phyloP scores from a whole-genome alignment of 140 eudicot genomes.

The Anethum foeniculum region DNA sequence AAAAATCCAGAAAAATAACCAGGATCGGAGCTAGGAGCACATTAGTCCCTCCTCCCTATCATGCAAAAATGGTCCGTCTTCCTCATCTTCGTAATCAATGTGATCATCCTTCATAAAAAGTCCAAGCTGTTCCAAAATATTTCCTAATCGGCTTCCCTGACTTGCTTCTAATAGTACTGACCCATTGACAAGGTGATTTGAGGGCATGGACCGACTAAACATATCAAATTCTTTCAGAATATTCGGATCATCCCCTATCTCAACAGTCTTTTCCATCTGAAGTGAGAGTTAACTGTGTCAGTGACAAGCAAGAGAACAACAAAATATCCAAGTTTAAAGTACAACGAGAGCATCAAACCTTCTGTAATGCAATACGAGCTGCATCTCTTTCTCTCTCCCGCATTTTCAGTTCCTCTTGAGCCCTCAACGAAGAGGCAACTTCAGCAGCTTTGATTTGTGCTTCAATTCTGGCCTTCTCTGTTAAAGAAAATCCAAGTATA shows the following conservation, averaged over 20 bases:
- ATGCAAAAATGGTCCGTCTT: constrained; percentile 13
- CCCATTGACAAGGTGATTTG: neutral
- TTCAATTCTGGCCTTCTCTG: constrained; percentile 63
- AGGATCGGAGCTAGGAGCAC: neutral
- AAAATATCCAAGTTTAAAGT: neutral
- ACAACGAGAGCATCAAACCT: constrained; percentile 26
- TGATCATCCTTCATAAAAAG: constrained; percentile 38
- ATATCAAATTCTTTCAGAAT: constrained; percentile 31
- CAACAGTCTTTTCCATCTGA: constrained; percentile 44
- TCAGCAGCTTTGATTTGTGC: constrained; percentile 65
- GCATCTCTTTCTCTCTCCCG: constrained; percentile 56
- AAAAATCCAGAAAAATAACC: neutral
- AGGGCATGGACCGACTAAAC: constrained; percentile 1
- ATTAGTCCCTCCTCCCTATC: constrained; percentile 37
- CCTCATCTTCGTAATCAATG: constrained; percentile 19
- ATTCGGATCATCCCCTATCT: constrained; percentile 22
- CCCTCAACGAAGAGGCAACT: constrained; percentile 44
- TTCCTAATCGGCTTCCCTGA: neutral
- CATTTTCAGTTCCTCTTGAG: constrained; percentile 39
- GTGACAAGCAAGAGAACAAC: neutral
- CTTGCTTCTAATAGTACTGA: neutral
- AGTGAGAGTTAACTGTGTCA: neutral
- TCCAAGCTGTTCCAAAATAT: constrained; percentile 37
- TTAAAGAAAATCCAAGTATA: neutral
- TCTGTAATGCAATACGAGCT: constrained; percentile 38